Percentiles rank a stretch among this genome's conserved stretches.
Evolutionary conservation across 1,284 basidiomycete species (phyloP).

Genomic region (Sphagnurus paluster): DNA sequence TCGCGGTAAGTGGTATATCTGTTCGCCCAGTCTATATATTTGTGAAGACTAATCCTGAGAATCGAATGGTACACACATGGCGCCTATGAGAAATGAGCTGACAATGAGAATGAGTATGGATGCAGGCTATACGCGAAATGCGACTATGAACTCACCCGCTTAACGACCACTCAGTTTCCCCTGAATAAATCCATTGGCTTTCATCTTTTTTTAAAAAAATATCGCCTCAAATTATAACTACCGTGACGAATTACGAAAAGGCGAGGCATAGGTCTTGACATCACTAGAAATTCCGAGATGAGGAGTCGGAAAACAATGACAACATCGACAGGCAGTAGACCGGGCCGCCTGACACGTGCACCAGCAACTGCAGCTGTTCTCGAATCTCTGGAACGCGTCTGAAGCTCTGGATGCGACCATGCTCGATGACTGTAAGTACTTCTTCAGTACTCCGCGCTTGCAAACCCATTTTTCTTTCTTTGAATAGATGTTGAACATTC

Average conservation of each 20-base stretch:
- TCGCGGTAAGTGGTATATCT: slow-evolving; percentile 85
- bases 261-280: slow-evolving; percentile 65
- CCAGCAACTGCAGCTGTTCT: no score
- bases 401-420: slow-evolving; percentile 26
- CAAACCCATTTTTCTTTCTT: slow-evolving; percentile 12
- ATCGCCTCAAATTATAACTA: slow-evolving; percentile 33
- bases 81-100: slow-evolving; percentile 46
- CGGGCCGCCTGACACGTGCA: slow-evolving; percentile 9
- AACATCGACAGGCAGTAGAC: no score
- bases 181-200: slow-evolving; percentile 34
- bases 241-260: slow-evolving; percentile 80
- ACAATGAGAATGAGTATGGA: not conserved
- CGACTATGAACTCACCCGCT: slow-evolving; percentile 60
- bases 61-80: slow-evolving; percentile 53
- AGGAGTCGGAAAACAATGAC: no score
- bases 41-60: not conserved
- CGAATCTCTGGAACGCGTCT: not conserved
- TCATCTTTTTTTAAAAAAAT: not conserved
- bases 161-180: slow-evolving; percentile 93
- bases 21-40: slow-evolving; percentile 74
- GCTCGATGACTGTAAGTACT: slow-evolving; percentile 83
- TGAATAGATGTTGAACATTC: slow-evolving; percentile 82
- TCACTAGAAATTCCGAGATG: no score
- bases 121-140: no score
- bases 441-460: slow-evolving; percentile 3